Evolutionary conservation across 2,329 filamentous ascomycete genomes (phyloP).

Genomic region (Aspergillus novoparasiticus): DNA sequence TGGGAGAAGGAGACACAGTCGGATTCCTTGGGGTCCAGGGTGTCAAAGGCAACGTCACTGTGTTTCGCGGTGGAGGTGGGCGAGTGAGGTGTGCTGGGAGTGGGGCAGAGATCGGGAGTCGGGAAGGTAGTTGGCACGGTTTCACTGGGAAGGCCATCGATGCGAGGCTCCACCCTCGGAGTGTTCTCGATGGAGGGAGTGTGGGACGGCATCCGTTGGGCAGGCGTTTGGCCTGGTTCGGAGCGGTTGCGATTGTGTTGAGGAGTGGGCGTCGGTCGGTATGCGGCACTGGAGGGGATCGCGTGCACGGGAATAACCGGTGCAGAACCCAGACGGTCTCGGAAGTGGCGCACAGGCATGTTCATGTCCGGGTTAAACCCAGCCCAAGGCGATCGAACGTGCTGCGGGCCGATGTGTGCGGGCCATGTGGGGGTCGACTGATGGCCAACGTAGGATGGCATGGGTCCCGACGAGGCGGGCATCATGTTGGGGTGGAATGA

Average conservation of each 20-base stretch:
- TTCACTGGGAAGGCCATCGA: conserved; percentile 29
- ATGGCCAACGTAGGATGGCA: conserved; percentile 32
- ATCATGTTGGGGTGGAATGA: conserved; percentile 24
- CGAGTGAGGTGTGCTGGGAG: conserved; percentile 33
- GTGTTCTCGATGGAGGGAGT: conserved; percentile 13
- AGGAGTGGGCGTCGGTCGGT: conserved; percentile 20
- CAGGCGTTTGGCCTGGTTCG: conserved; percentile 15
- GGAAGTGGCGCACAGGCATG: conserved; percentile 28
- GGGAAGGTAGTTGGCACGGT: conserved; percentile 34
- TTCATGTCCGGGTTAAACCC: conserved; percentile 27
- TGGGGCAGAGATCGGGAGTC: conserved; percentile 37
- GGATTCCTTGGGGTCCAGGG: conserved; percentile 16
- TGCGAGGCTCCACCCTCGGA: neutral
- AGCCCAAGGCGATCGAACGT: conserved; percentile 25
- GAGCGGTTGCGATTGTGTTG: conserved; percentile 26
- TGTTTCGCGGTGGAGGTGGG: conserved; percentile 21
- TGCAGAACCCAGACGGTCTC: conserved; percentile 38
- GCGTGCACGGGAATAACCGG: conserved; percentile 33
- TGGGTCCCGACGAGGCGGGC: conserved; percentile 22
- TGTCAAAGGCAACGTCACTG: conserved; percentile 11
- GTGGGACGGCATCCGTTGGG: conserved; percentile 11
- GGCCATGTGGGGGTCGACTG: conserved; percentile 21
- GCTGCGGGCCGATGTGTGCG: conserved; percentile 16
- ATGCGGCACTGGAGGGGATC: conserved; percentile 24
- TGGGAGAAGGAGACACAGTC: conserved; percentile 31